These are phyloP conservation scores for rapeseed (Brassica napus) DNA, from an alignment of 345 rosid genomes.

Conservation along the genomic window DNA sequence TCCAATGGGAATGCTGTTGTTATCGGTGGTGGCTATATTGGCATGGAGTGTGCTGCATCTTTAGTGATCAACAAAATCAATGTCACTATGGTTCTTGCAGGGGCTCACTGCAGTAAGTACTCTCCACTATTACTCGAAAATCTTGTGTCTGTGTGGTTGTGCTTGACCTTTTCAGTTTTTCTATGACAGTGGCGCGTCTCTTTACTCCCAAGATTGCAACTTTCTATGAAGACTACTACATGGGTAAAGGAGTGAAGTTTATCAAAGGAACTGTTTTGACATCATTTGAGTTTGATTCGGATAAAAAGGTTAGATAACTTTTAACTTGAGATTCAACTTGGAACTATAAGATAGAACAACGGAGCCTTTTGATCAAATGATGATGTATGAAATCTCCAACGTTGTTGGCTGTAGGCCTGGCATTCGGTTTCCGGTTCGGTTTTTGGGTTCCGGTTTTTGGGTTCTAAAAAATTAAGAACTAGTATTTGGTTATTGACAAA, in stretches of 20 bases:
- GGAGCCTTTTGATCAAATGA: constrained; percentile 10
- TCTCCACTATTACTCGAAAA: constrained; percentile 10
- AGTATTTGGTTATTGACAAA: no score
- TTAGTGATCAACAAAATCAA: constrained; percentile 84
- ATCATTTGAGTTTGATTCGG: constrained; percentile 67
- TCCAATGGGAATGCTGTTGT: constrained; percentile 81
- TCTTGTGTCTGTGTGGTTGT: constrained; percentile 10
- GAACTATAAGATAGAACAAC: background rate
- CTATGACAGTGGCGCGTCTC: constrained; percentile 78
- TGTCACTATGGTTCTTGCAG: constrained; percentile 97
- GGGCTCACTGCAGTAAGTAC: constrained; percentile 89
- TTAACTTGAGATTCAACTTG: constrained; percentile 12
- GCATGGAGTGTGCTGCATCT: constrained; percentile 99
- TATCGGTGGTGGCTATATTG: constrained; percentile 96
- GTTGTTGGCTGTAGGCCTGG: no score
- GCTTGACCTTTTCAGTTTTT: constrained; percentile 15
- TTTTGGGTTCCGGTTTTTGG: no score
- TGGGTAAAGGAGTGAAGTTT: constrained; percentile 74
- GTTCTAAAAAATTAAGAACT: no score
- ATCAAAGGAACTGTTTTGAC: constrained; percentile 79
- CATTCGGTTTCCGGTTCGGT: no score
- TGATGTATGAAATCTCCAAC: no score
- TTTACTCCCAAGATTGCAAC: constrained; percentile 85
- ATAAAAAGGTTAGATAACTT: constrained; percentile 50
- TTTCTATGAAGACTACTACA: constrained; percentile 74